A percentile compares a stretch with the other conserved stretches of the same genome.
These are phyloP conservation scores for Pisolithus orientalis DNA, from an alignment of 768 basidiomycete genomes.

Conservation along the genomic window DNA sequence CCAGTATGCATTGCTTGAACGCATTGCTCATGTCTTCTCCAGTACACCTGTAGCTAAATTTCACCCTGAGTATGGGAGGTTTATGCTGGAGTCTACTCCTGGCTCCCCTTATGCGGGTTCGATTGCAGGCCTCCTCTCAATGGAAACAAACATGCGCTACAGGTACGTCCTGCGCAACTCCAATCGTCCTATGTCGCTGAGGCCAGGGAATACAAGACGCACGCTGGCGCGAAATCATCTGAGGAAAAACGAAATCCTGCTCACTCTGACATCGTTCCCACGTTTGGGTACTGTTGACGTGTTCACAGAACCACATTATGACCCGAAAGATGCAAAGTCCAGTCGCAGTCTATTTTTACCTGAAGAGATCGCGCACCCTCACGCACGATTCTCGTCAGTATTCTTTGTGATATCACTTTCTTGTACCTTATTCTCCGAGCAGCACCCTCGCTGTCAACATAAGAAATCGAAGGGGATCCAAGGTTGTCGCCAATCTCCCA, in stretches of 20 bases:
- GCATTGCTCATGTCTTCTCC: conserved; percentile 1
- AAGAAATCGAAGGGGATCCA: conserved; percentile 80
- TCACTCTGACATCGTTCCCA: conserved; percentile 95
- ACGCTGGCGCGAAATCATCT: conserved; percentile 46
- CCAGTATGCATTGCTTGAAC: neutral
- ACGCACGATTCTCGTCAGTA: conserved; percentile 94
- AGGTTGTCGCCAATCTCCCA: conserved; percentile 93
- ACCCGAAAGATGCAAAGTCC: conserved; percentile 69
- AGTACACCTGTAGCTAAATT: conserved; percentile 81
- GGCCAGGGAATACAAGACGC: conserved; percentile 32
- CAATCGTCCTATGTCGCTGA: conserved; percentile 1
- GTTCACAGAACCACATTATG: conserved; percentile 42
- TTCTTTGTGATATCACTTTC: conserved; percentile 5
- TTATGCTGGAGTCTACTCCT: conserved; percentile 57
- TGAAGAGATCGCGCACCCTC: conserved; percentile 93
- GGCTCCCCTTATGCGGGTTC: no score
- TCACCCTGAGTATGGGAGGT: conserved; percentile 98
- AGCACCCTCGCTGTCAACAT: conserved; percentile 98
- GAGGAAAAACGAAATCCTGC: conserved; percentile 77
- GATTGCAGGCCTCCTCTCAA: conserved; percentile 31
- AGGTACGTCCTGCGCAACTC: conserved; percentile 39
- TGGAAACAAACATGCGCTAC: conserved; percentile 94
- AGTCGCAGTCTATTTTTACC: conserved; percentile 93
- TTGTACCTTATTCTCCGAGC: conserved; percentile 9
- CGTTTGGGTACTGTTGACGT: conserved; percentile 71